A percentile compares a stretch with the other conserved stretches of the same genome.
Conservation (phyloP, 1,284 basidiomycete genomes). For the Puccinia horiana region DNA sequence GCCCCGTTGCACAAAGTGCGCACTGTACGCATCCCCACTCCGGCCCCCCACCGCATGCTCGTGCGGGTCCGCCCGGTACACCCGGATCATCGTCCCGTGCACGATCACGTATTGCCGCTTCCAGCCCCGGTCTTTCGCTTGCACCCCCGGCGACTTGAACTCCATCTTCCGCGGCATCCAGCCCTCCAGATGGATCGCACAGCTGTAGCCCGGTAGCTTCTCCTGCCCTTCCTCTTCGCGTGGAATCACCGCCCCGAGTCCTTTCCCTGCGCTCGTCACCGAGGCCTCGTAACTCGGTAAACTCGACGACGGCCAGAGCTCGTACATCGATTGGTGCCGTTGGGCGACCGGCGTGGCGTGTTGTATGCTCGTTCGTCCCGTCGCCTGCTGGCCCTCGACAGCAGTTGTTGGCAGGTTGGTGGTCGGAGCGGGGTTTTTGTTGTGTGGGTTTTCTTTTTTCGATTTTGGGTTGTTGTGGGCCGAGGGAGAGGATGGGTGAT, state of each 20-base stretch:
- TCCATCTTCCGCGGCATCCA: constrained; percentile 92
- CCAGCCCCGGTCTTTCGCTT: constrained; percentile 89
- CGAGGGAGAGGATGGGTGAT: neutral
- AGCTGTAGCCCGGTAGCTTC: constrained; percentile 77
- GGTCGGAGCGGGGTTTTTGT: neutral
- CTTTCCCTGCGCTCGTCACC: constrained; percentile 56
- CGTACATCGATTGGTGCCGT: constrained; percentile 61
- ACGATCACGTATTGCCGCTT: constrained; percentile 82
- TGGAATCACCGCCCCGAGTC: constrained; percentile 54
- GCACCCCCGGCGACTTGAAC: constrained; percentile 78
- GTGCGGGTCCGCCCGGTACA: constrained; percentile 71
- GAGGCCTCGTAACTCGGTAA: constrained; percentile 59
- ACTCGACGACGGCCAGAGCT: constrained; percentile 57
- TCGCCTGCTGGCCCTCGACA: too few species aligned
- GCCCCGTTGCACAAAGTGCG: constrained; percentile 25
- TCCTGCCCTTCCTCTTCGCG: constrained; percentile 77
- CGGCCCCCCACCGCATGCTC: constrained; percentile 58
- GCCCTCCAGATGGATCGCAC: constrained; percentile 80
- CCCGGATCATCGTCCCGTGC: constrained; percentile 82
- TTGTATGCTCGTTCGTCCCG: too few species aligned
- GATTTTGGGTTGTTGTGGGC: neutral
- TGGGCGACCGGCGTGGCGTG: neutral
- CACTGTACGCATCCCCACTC: constrained; percentile 19
- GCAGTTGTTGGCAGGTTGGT: too few species aligned
- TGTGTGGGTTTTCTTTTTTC: too few species aligned